Base-by-base conservation (phyloP, 2,329 filamentous ascomycete species). In the Aspergillus novoparasiticus region DNA sequence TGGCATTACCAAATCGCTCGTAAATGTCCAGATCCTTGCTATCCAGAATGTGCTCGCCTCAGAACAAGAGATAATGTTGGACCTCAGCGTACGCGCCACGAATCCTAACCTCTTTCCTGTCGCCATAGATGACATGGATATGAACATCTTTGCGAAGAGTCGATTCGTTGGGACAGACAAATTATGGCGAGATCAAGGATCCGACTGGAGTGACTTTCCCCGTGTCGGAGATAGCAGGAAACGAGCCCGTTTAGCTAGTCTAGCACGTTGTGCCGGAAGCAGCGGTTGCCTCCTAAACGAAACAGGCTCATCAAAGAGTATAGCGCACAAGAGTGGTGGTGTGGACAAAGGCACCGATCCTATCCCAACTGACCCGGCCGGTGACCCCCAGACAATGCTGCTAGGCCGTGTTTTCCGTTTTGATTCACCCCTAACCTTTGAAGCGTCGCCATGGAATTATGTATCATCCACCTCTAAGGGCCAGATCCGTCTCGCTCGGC, bases 31-130 rank as follows among this genome's bases (percentile, higher is more conserved):
- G 67, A 87, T 98, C 51, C 83, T 90, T 60, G 89, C 90, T 66
- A 93, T 99, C 68, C 88, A 90, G 71, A 96, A 97, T 69, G 93
- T 99, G 28, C 86, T 98, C 56, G 94, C 94, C 2, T 97, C 92
- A 71, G 92, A 97, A 76, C 92, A 97, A 76, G 94, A 98, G 75
- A 85, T 99, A 48, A 97, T 99, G 87, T 86, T 98, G 72, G 94
- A 99, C 76, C 81, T 99, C 56, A 88, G 92, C 23, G 92, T 99
- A 64, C 88, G 88, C 69, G 95, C 94, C 0, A 85, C 94, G 70
- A 99, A 99, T 75, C 94, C 94, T 1, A 99, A 98, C 70, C 89
- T 97, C 46, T 90, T 98, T 45, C 89, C 93, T 2, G 90, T 99
- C 48, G 90, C 90, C 2, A 88, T 99, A 43, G 89, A 91, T 66